Conservation (phyloP, 179 eudicot species). For the Silene vulgaris region DNA sequence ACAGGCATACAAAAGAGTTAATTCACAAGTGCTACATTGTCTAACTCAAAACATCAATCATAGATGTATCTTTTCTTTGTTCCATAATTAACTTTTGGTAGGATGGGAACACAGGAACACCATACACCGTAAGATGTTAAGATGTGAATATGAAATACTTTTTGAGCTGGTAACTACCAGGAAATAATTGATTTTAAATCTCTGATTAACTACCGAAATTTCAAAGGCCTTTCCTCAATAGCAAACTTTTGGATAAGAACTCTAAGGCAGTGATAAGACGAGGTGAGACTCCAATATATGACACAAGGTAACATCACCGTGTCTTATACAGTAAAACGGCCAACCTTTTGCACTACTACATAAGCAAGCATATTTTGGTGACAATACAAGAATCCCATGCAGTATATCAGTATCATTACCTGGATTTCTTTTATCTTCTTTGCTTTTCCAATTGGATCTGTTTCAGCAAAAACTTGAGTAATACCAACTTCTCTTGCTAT, state of each 20-base stretch:
- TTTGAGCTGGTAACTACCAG: not conserved
- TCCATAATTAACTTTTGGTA: too few species aligned
- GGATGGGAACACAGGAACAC: too few species aligned
- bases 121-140: too few species aligned
- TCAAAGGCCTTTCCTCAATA: not conserved
- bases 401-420: conserved; percentile 36
- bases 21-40: not conserved
- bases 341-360: too few species aligned
- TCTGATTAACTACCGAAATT: not conserved
- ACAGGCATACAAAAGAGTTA: not conserved
- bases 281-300: not conserved
- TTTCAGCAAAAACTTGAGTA: conserved; percentile 69
- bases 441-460: conserved; percentile 85
- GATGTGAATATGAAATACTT: not conserved
- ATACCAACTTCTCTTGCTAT: conserved; percentile 83
- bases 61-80: not conserved
- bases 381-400: not conserved
- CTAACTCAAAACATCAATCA: not conserved
- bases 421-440: conserved; percentile 83
- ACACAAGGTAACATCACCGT: too few species aligned
- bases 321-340: too few species aligned
- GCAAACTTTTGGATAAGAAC: not conserved
- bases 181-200: not conserved
- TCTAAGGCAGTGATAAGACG: not conserved
- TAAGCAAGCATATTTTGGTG: too few species aligned